Base-by-base conservation (phyloP, 805 yeast species). In the Wickerhamomyces bovis region DNA sequence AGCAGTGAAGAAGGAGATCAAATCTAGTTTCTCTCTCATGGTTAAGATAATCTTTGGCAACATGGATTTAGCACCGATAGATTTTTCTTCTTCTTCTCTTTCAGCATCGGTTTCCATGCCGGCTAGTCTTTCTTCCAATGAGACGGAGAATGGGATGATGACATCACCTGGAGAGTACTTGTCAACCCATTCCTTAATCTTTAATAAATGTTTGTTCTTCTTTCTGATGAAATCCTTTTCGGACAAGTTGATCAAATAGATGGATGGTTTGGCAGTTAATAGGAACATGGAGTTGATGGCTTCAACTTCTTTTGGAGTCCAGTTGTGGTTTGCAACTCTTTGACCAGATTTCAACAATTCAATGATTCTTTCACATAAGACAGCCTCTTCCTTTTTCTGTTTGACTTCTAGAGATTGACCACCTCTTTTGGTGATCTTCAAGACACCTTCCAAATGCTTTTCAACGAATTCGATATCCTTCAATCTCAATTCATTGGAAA, bases 381-480 rank as follows among this genome's bases (percentile, higher is more conserved):
- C 81, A 48, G 85, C 83, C 71, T 87, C 95, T 69, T 85, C 94
- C 73, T 84, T 86, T 76, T 85, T 84, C 64, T 81, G 83, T 73
- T 92, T 90, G 53, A 84, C 86, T 69, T 92, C 97, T 64, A 90
- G 73, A 35, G 88, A 79, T 68, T 86, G 96, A 52, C 89, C 96
- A 64, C 94, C 96, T 73, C 87, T 84, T 72, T 73, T 84, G 67
- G 86, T 83, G 68, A 82, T 78, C 75, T 83, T 87, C 66, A 80
- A 89, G 55, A 81, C 78, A 62, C 78, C 82, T 74, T 78, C 95
- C 64, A 77, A 79, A 66, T 83, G 84, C 75, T 88, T 90, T 62
- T 81, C 81, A 55, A 90, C 85, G 63, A 94, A 94, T 72, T 94
- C 99, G 58, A 94, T 89, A 71, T 94, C 99, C 74, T 94, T 94